These are phyloP conservation scores for Papiliotrema laurentii DNA, from an alignment of 1,284 basidiomycete genomes.

Conservation along the genomic window DNA sequence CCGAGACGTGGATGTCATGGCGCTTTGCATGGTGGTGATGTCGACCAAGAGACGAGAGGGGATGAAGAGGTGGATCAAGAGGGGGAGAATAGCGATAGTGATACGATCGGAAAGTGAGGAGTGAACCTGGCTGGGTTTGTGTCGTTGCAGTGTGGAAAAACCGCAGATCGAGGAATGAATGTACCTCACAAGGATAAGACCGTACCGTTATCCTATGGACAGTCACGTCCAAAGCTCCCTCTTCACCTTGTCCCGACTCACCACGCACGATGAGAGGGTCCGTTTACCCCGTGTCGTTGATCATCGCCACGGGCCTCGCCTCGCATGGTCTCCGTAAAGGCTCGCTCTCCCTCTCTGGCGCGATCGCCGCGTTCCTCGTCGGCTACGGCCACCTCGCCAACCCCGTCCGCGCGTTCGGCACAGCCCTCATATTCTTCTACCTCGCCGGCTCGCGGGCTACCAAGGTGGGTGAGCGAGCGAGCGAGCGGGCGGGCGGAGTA, in stretches of 20 bases:
- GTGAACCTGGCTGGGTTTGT: too few relatives aligned
- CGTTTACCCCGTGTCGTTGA: conserved; percentile 42
- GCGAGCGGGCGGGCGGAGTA: too few relatives aligned
- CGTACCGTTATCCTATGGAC: too few relatives aligned
- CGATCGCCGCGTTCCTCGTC: conserved; percentile 66
- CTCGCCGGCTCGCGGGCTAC: conserved; percentile 76
- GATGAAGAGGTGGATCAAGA: too few relatives aligned
- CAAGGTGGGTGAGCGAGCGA: conserved; percentile 62
- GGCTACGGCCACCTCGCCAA: conserved; percentile 54
- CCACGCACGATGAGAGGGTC: background rate
- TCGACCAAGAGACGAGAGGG: too few relatives aligned
- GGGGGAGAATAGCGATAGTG: too few relatives aligned
- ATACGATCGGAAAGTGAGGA: too few relatives aligned
- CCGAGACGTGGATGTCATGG: background rate
- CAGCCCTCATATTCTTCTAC: conserved; percentile 75
- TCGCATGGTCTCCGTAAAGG: conserved; percentile 54
- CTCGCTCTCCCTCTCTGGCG: conserved; percentile 49
- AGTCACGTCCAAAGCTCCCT: background rate
- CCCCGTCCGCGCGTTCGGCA: conserved; percentile 56
- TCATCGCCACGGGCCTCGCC: conserved; percentile 52
- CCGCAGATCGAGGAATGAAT: too few relatives aligned
- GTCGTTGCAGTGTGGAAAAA: too few relatives aligned
- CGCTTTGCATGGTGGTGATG: background rate
- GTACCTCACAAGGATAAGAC: too few relatives aligned
- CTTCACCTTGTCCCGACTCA: background rate